A percentile compares a stretch with the other conserved stretches of the same genome.
phyloP scores from a whole-genome alignment of 1,284 basidiomycete species.

The Somion occarium region DNA sequence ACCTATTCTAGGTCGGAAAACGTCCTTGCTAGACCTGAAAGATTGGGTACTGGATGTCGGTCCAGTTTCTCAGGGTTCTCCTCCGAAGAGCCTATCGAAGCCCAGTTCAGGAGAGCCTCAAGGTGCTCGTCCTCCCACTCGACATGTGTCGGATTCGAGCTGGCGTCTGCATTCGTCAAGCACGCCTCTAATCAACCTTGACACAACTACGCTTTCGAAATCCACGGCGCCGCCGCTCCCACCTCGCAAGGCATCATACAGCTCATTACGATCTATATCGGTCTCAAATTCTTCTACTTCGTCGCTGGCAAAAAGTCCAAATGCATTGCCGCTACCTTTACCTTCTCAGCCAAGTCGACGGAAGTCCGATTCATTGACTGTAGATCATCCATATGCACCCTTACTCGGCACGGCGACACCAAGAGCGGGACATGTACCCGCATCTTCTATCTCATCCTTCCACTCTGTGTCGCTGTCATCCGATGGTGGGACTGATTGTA shows the following conservation, averaged over 20 bases:
- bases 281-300: constrained; percentile 26
- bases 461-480: constrained; percentile 78
- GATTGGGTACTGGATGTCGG: constrained; percentile 74
- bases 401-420: constrained; percentile 30
- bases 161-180: constrained; percentile 1
- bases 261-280: constrained; percentile 43
- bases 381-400: constrained; percentile 57
- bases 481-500: constrained; percentile 44
- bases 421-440: constrained; percentile 46
- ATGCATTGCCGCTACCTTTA: constrained; percentile 6
- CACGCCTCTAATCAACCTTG: constrained; percentile 53
- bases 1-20: constrained; percentile 47
- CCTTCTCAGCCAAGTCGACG: constrained; percentile 26
- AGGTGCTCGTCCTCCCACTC: background rate
- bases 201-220: constrained; percentile 32
- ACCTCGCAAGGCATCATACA: constrained; percentile 56
- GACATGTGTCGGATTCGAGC: background rate
- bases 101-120: background rate
- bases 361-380: constrained; percentile 40
- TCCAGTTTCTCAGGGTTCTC: constrained; percentile 26
- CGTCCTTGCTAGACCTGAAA: constrained; percentile 66
- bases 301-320: constrained; percentile 20
- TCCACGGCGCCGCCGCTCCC: constrained; percentile 49
- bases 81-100: constrained; percentile 15
- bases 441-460: constrained; percentile 74